phyloP scores from a whole-genome alignment of 768 basidiomycete species.

The Suillus clintonianus region DNA sequence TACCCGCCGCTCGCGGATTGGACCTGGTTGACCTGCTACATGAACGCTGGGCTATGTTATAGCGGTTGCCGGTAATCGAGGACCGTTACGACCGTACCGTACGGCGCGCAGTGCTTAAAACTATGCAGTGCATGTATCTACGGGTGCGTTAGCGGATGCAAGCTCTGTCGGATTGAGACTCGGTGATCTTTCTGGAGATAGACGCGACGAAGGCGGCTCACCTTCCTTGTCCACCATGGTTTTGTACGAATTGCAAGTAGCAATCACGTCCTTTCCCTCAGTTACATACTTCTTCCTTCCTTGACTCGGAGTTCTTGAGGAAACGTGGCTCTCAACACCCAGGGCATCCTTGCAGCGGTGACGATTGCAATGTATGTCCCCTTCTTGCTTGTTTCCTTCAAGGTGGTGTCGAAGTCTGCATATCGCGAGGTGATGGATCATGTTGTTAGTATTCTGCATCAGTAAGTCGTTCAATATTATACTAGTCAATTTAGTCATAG shows the following conservation, averaged over 20 bases:
- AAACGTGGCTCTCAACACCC: slow-evolving; percentile 38
- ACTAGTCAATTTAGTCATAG: neutral
- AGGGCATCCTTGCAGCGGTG: slow-evolving; percentile 58
- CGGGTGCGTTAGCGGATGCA: no score
- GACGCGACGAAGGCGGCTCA: no score
- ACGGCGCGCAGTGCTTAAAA: no score
- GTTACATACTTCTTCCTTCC: neutral
- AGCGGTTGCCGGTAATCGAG: no score
- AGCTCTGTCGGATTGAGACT: no score
- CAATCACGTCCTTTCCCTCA: neutral
- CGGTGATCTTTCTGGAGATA: no score
- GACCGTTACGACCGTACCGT: no score
- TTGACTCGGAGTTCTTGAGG: neutral
- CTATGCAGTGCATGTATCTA: no score
- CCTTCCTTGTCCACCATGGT: slow-evolving; percentile 1
- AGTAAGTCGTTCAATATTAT: slow-evolving; percentile 19
- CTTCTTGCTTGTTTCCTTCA: slow-evolving; percentile 45
- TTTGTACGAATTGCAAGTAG: slow-evolving; percentile 19
- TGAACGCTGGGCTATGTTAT: no score
- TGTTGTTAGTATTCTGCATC: slow-evolving; percentile 60
- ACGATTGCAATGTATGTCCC: slow-evolving; percentile 63
- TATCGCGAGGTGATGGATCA: slow-evolving; percentile 62
- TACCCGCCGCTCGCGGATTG: no score
- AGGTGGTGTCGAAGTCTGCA: slow-evolving; percentile 51
- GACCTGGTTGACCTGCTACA: no score